Conservation (phyloP, 495 filamentous ascomycete species). For the Tuber melanosporum region DNA sequence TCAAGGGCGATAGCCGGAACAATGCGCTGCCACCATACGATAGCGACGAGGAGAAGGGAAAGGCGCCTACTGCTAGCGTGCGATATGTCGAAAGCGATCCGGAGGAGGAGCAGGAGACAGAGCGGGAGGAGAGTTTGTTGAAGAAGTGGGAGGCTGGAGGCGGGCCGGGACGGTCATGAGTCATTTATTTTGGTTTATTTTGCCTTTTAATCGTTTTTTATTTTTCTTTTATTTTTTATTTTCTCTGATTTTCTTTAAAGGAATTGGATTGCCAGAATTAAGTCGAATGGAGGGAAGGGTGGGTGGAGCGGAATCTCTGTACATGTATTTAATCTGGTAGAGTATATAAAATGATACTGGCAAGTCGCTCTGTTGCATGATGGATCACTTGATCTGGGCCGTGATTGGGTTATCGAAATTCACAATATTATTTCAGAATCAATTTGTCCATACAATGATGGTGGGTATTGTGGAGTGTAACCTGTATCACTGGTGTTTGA, state of each 20-base stretch:
- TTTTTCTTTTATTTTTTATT: slow-evolving; percentile 5
- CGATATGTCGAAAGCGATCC: slow-evolving; percentile 28
- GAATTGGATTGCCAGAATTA: neutral
- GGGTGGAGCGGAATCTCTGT: neutral
- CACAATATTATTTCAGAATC: neutral
- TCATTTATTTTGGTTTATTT: slow-evolving; percentile 14
- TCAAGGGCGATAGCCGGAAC: slow-evolving; percentile 53
- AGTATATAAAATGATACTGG: neutral
- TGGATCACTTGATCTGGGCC: neutral
- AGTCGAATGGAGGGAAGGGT: neutral
- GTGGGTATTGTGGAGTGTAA: no score
- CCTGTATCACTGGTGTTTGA: no score
- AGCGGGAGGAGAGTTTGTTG: slow-evolving; percentile 10
- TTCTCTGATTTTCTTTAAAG: neutral
- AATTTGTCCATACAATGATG: neutral
- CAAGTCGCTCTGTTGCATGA: neutral
- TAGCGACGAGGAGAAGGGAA: slow-evolving; percentile 22
- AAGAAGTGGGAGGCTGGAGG: slow-evolving; percentile 23
- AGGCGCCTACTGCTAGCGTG: slow-evolving; percentile 6
- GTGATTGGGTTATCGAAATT: neutral
- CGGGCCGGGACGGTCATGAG: slow-evolving; percentile 9
- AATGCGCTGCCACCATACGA: slow-evolving; percentile 14
- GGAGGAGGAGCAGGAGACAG: slow-evolving; percentile 26
- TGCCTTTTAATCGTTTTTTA: slow-evolving; percentile 8
- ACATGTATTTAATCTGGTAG: neutral